phyloP scores from a whole-genome alignment of 352 stramenopile genomes.

The Elongisporangium undulatum region DNA sequence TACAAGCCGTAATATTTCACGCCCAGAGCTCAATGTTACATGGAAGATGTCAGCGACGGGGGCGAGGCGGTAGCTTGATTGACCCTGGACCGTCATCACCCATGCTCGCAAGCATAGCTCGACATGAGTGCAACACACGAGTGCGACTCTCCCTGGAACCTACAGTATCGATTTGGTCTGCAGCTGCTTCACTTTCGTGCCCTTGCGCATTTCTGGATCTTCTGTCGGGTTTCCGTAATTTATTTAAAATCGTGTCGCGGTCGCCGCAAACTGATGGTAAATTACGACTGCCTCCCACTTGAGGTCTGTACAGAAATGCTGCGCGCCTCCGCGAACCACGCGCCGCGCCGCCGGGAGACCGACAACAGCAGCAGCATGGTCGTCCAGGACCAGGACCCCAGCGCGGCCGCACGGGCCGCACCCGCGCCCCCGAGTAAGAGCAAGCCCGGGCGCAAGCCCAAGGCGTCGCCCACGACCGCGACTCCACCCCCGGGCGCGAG shows the following conservation, averaged over 20 bases:
- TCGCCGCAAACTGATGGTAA: not conserved
- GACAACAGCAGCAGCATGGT: not conserved
- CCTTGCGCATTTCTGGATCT: not conserved
- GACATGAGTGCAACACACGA: too few species aligned
- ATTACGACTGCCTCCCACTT: not conserved
- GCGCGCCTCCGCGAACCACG: not conserved
- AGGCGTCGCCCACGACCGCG: not conserved
- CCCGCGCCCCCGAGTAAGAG: not conserved
- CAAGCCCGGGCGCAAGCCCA: not conserved
- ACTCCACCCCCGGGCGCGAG: not conserved
- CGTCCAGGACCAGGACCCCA: not conserved
- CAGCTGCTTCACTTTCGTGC: not conserved
- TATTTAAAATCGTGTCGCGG: not conserved
- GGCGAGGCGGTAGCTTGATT: too few species aligned
- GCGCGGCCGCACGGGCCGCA: not conserved
- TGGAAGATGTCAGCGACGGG: too few species aligned
- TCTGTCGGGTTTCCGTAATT: not conserved
- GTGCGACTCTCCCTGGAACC: not conserved
- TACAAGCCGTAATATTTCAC: too few species aligned
- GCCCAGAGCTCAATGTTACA: too few species aligned
- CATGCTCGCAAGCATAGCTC: too few species aligned
- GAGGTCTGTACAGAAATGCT: not conserved
- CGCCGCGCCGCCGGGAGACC: not conserved
- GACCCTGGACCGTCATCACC: too few species aligned
- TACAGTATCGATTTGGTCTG: not conserved